Percentiles rank a stretch among this genome's conserved stretches.
Evolutionary conservation across 805 yeast genomes (phyloP).

Genomic region (Suhomyces xylopsoci): DNA sequence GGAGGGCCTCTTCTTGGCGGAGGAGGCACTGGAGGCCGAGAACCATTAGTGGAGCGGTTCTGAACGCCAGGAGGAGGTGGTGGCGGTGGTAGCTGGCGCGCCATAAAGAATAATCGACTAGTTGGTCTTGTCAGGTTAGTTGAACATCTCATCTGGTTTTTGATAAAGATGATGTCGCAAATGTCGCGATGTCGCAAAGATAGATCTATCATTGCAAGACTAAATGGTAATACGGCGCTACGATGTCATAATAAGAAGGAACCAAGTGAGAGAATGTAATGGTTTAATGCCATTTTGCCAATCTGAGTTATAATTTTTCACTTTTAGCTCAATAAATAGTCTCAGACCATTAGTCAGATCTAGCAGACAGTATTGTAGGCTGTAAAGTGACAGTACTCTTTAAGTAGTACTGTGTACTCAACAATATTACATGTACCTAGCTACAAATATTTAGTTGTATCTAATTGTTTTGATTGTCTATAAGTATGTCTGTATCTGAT

Average conservation of each 20-base stretch:
- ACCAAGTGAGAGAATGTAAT: too few relatives aligned
- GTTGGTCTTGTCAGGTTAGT: not conserved
- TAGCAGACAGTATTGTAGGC: not conserved
- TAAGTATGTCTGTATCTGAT: not conserved
- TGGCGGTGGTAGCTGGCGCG: constrained; percentile 12
- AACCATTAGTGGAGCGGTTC: not conserved
- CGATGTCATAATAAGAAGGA: too few relatives aligned
- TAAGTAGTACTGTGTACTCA: not conserved
- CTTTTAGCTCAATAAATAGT: not conserved
- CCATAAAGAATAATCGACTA: constrained; percentile 7
- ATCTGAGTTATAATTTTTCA: too few relatives aligned
- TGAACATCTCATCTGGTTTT: constrained; percentile 1
- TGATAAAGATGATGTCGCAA: not conserved
- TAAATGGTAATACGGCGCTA: too few relatives aligned
- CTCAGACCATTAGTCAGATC: not conserved
- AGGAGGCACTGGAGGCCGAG: constrained; percentile 13
- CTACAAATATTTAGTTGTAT: not conserved
- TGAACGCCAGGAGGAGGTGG: constrained; percentile 22
- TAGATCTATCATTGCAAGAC: not conserved
- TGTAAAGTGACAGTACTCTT: not conserved
- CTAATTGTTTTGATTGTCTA: not conserved
- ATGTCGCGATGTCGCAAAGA: not conserved
- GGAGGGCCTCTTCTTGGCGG: constrained; percentile 13
- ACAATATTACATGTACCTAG: not conserved
- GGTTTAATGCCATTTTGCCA: too few relatives aligned